Base-by-base conservation (phyloP, 352 stramenopile genomes). In the Globisporangium rhizosaccharum region DNA sequence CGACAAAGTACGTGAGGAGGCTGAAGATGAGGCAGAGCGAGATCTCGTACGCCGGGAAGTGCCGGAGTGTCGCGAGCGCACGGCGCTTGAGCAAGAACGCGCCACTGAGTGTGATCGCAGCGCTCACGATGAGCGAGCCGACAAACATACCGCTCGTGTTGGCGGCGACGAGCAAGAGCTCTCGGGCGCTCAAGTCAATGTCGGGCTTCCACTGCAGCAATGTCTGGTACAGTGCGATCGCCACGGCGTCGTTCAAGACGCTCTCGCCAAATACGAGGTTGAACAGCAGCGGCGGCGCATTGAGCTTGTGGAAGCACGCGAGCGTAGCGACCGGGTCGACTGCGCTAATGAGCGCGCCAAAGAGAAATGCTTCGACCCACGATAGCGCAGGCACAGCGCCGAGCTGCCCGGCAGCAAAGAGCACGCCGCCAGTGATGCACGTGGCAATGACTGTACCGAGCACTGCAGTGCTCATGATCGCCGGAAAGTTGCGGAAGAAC, bases 241-340 rank as follows among this genome's bases (percentile, higher is more conserved):
- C 87, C 18, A 98, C 85, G 7, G 93, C 93, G 63, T 98, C 94
- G 71, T 98, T 98, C 46, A 98, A 72, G 10, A 97, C 90, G 46
- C 82, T 96, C 66, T 98, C 94, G 56, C 94, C 94, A 67, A 98
- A 98, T 7, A 98, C 90, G 33, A 98, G 80, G 63, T 98, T 98
- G 69, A 98, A 98, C 23, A 98, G 73, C 37, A 95, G 71, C 41
- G 92, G 88, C 23, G 83, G 82, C 23, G 72, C 85, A 59, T 92
- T 78, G 39, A 95, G 76, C 54, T 93, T 94, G 70, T 97, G 90
- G 66, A 98, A 98, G 57, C 94, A 94, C 33, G 88, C 87, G 7
- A 98, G 71, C 46, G 90, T 97, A 15, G 88, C 90, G 44, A 98
- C 92, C 23, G 94, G 92, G 72, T 98, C 94, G 45, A 97, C 96